phyloP scores from a whole-genome alignment of 768 basidiomycete genomes.

The Sporobolomyces pararoseus region DNA sequence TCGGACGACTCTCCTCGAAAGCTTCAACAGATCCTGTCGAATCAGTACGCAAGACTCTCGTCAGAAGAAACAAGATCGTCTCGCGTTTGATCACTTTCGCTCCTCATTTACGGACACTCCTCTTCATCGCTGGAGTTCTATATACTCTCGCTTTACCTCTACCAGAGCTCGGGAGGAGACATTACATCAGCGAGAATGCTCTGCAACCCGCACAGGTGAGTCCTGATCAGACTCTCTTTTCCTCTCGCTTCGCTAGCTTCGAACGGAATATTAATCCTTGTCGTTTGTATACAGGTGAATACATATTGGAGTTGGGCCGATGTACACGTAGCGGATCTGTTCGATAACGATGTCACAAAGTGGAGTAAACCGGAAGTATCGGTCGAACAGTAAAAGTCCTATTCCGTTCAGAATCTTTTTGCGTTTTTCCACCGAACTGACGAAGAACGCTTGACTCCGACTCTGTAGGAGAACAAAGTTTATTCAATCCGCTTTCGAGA shows the following conservation, averaged over 20 bases:
- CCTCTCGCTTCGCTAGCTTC: too few species aligned
- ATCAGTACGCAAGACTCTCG: conserved; percentile 1
- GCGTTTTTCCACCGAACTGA: too few species aligned
- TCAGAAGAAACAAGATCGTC: conserved; percentile 12
- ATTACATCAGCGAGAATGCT: conserved; percentile 91
- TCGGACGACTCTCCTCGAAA: neutral
- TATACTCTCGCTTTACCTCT: conserved; percentile 80
- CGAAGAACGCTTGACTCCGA: too few species aligned
- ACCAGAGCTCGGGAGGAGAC: conserved; percentile 18
- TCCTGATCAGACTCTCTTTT: too few species aligned
- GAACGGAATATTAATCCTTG: too few species aligned
- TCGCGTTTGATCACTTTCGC: neutral
- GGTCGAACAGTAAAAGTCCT: conserved; percentile 60
- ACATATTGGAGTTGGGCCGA: conserved; percentile 89
- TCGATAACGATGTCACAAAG: conserved; percentile 59
- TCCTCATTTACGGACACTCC: conserved; percentile 11
- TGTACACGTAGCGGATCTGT: conserved; percentile 79
- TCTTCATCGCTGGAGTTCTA: conserved; percentile 66
- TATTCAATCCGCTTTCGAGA: conserved; percentile 64
- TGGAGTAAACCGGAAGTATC: conserved; percentile 54
- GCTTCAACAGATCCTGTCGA: neutral
- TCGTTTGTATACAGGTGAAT: too few species aligned
- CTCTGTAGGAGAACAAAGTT: conserved; percentile 62
- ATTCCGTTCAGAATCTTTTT: too few species aligned
- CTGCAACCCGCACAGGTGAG: conserved; percentile 83